A percentile compares a stretch with the other conserved stretches of the same genome.
Evolutionary conservation across 2,329 filamentous ascomycete genomes (phyloP).

Genomic region (Arachnomyces sp.): DNA sequence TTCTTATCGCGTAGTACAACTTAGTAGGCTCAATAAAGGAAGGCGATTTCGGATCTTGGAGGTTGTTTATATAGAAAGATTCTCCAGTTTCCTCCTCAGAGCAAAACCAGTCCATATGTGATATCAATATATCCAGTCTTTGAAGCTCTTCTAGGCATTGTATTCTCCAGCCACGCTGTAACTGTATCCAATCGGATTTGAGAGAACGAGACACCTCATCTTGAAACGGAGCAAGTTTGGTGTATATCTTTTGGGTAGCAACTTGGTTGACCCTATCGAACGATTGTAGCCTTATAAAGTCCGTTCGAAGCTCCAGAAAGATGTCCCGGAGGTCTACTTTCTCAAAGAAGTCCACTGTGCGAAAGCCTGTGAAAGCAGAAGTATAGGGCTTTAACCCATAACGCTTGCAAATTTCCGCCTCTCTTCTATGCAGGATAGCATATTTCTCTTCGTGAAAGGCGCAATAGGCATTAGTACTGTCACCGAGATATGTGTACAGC

Average conservation of each 20-base stretch:
- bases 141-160: no score
- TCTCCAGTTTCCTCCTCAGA: no score
- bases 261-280: constrained; percentile 15
- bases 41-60: no score
- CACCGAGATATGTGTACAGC: not conserved
- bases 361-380: not conserved
- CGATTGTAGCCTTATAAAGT: constrained; percentile 12
- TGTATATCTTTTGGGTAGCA: constrained; percentile 11
- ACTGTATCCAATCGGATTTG: no score
- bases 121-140: no score
- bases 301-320: constrained; percentile 7
- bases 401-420: constrained; percentile 2
- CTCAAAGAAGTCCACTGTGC: not conserved
- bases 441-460: constrained; percentile 5
- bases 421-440: not conserved
- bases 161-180: no score
- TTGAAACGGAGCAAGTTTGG: constrained; percentile 2
- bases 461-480: not conserved
- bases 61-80: no score
- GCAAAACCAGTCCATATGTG: no score
- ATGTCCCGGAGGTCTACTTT: not conserved
- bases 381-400: not conserved
- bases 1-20: no score
- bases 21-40: no score
- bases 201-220: not conserved